Evolutionary conservation across 495 filamentous ascomycete genomes (phyloP), one percentile per base, ranked within the genome.

Genomic region (Aspergillus sparsus): DNA sequence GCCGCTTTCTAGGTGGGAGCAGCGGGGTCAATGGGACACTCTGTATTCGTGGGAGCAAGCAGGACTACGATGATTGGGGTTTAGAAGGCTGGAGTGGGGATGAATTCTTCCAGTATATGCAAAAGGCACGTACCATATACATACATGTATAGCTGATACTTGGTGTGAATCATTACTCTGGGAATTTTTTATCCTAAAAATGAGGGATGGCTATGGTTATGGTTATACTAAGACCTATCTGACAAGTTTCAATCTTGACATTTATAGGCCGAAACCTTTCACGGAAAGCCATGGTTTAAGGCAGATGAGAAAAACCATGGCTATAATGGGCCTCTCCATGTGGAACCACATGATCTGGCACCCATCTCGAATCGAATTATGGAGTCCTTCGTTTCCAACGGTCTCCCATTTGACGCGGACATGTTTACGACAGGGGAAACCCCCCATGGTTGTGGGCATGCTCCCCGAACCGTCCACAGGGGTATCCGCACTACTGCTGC

Each of bases 51-150:
- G 86, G 85, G 18, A 73, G 71, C 56, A 80, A 81, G 47, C 81
- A 82, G 45, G 85, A 85, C 58, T 89, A 82, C 55, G 83, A 87
- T 71, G 83, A 86, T 61, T 88, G 84, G 84, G 72, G 63, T 2
- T 46, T 83, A 46, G 75, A 78, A 0, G 82, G 78, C 11, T 84
- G 81, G 82, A 77, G 73, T 58, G 81, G 82, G 7, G 72, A 82
- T 34, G 77, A 83, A 36, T 76, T 84, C 52, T 85, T 81, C 60
- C 63, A 70, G 4, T 77, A 71, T 31, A 83, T 83, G 79, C 69
- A 64, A 60, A 83, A 82, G 74, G 78, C 3, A 27, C 21, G 21
- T 27, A 27, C 21, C 21, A 27, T 27, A 3, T 27, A 16, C 18
- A 13, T 6, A 7, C n/a, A 6, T 10, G 53, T 27, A 3, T 27